Percentiles rank a stretch among this genome's conserved stretches.
phyloP scores from a whole-genome alignment of 176 grass and related monocot species.

The Zoysia japonica region DNA sequence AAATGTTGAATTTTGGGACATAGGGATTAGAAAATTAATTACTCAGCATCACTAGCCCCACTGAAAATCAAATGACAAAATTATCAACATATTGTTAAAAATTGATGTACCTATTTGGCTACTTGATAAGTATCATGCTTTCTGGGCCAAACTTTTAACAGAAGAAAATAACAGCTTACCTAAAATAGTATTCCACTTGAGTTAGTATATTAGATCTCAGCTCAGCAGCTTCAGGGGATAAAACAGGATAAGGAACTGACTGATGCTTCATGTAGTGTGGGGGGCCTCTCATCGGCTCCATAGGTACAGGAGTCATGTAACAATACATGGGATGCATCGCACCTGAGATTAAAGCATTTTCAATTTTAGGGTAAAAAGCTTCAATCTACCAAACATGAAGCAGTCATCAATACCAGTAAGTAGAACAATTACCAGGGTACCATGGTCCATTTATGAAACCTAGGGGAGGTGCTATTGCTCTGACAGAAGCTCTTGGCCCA shows the following conservation, averaged over 20 bases:
- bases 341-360: constrained; percentile 49
- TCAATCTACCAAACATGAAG: neutral
- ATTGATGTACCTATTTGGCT: neutral
- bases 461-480: constrained; percentile 57
- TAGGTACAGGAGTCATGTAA: constrained; percentile 55
- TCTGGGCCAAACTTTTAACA: constrained; percentile 9
- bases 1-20: too few relatives aligned
- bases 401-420: neutral
- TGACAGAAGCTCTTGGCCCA: constrained; percentile 58
- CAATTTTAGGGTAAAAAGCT: constrained; percentile 17
- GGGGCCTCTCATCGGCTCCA: constrained; percentile 58
- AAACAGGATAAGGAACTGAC: constrained; percentile 41
- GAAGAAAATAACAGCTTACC: constrained; percentile 42
- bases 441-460: constrained; percentile 58
- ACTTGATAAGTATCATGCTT: constrained; percentile 10
- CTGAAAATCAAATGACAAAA: constrained; percentile 19
- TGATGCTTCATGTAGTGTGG: constrained; percentile 45
- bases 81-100: constrained; percentile 3
- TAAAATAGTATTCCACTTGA: constrained; percentile 84
- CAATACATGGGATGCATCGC: constrained; percentile 68
- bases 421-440: constrained; percentile 59
- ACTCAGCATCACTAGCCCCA: neutral
- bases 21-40: neutral
- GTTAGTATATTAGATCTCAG: constrained; percentile 64
- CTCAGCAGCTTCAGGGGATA: constrained; percentile 43